Percentiles rank a stretch among this genome's conserved stretches.
These are phyloP conservation scores for Onygenales sp. DNA, from an alignment of 2,329 filamentous ascomycete genomes.

Conservation along the genomic window DNA sequence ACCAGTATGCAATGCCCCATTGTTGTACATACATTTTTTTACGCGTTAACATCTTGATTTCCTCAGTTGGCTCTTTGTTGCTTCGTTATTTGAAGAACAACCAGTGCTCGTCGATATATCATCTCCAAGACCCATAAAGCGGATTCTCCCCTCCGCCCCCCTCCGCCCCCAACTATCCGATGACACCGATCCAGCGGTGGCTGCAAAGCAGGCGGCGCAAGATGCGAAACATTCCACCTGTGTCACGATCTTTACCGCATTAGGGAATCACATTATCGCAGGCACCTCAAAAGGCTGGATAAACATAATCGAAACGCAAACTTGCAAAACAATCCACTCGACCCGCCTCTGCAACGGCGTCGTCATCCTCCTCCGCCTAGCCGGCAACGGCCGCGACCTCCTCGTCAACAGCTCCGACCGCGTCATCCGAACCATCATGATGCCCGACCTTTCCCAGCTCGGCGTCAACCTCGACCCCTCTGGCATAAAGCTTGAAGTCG, in stretches of 20 bases:
- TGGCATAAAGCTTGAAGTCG: slow-evolving; percentile 78
- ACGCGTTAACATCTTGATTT: neutral
- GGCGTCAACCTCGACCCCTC: slow-evolving; percentile 61
- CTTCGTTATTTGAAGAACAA: slow-evolving; percentile 87
- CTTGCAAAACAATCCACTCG: slow-evolving; percentile 76
- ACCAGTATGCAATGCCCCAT: slow-evolving; percentile 57
- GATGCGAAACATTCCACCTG: slow-evolving; percentile 94
- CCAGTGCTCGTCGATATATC: slow-evolving; percentile 79
- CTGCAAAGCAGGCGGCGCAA: slow-evolving; percentile 79
- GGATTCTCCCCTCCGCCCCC: slow-evolving; percentile 70
- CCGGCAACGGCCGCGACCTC: slow-evolving; percentile 72
- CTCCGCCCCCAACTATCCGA: slow-evolving; percentile 62
- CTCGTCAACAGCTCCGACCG: slow-evolving; percentile 91
- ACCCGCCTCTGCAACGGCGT: slow-evolving; percentile 80
- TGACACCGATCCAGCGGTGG: slow-evolving; percentile 45
- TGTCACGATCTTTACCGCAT: slow-evolving; percentile 75
- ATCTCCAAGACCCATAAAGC: slow-evolving; percentile 59
- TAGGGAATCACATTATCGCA: slow-evolving; percentile 79
- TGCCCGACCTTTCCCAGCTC: slow-evolving; percentile 61
- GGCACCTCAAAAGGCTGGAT: slow-evolving; percentile 94
- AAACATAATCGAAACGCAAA: slow-evolving; percentile 82
- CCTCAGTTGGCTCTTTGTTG: slow-evolving; percentile 71
- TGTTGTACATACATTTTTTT: neutral
- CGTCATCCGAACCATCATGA: slow-evolving; percentile 83
- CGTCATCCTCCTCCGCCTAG: slow-evolving; percentile 78